Base-by-base conservation (phyloP, 768 basidiomycete genomes). In the Pulveroboletus sp. region DNA sequence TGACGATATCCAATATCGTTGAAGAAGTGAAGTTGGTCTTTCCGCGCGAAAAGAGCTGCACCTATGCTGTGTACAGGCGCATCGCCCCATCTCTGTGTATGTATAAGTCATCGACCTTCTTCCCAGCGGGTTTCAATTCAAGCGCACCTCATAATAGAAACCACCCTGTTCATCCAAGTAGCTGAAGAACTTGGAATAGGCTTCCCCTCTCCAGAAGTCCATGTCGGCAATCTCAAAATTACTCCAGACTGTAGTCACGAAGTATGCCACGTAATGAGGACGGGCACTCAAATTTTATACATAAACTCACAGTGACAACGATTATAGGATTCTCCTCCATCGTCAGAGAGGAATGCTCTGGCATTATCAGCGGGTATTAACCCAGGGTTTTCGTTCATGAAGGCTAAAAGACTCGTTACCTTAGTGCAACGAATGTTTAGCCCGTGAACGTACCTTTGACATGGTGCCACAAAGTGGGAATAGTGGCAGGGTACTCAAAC, bases 151-250 rank as follows among this genome's bases (percentile, higher is more conserved):
- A 60, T 93, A 93, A 71, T 93, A 93, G 69, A 94, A 93, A 5
- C 93, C 93, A 35, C 93, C 93, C 41, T 81, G 79, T 2, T 76
- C 69, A 57, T 95, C 93, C 31, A 95, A 77, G 64, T 80, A 78
- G 27, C 89, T 80, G 59, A 95, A 95, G 71, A 86, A 94, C 42
- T 81, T 77, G 57, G 79, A 77, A 69, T 96, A 97, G 0, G 89
- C 86, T 56, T 90, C 83, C 1, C 78, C 74, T 49, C 92, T 74
- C 89, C 91, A 95, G 64, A 95, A 89, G 56, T 90, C 83, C 75
- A 96, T 81, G 60, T 85, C 82, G 3, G 81, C 92, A 51, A 97
- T 95, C 69, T 89, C 89, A 55, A 93, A 93, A 55, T 83, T 82
- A 49, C 74, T 76, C 80, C 81, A 81, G 68, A 81, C 80, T 81